Base-by-base conservation (phyloP, 768 basidiomycete genomes). In the Lactifluus rugatus region DNA sequence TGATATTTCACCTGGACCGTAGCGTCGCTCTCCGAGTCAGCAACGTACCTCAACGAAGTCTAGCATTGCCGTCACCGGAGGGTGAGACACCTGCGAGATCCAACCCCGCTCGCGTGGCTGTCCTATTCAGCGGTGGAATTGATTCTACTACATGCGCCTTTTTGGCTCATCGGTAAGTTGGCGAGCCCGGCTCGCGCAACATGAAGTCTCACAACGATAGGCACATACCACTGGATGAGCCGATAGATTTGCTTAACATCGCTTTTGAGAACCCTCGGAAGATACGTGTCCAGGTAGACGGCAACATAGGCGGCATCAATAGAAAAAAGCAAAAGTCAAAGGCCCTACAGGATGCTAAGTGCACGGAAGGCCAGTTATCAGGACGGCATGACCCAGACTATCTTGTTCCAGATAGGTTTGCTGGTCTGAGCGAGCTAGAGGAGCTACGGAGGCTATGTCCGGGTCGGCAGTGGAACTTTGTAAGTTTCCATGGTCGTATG, bases 241-340 rank as follows among this genome's bases (percentile, higher is more conserved):
- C 92, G 0, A 91, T 97, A 51, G 94, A 97, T 67, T 73, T 97
- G 1, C 74, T 97, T 8, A 96, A 96, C 65, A 91, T 97, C 5
- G 90, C 91, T 1, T 97, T 97, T 64, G 93, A 97, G 68, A 96
- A 96, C 66, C 93, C 93, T n/a, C 81, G 91, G 6, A 87, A 88
- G 66, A 71, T 87, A 14, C 74, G 74, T 46, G 67, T 76, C 3
- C 74, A 78, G 58, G 60, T 72, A 21, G 75, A 76, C 48, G 77
- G 78, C 13, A 81, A 81, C 60, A 59, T 70, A 31, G 75, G 74
- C 16, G 74, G 73, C 0, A 65, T 75, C n/a, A 67, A 74, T 13
- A 80, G 76, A 55, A 75, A 69, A 66, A 73, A 23, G 42, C 42
- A 77, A 58, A 74, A 71, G 65, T 65, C 62, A 54, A 67, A 64